phyloP scores from a whole-genome alignment of 2,329 filamentous ascomycete species.

The Calcarisporium arbuscula region DNA sequence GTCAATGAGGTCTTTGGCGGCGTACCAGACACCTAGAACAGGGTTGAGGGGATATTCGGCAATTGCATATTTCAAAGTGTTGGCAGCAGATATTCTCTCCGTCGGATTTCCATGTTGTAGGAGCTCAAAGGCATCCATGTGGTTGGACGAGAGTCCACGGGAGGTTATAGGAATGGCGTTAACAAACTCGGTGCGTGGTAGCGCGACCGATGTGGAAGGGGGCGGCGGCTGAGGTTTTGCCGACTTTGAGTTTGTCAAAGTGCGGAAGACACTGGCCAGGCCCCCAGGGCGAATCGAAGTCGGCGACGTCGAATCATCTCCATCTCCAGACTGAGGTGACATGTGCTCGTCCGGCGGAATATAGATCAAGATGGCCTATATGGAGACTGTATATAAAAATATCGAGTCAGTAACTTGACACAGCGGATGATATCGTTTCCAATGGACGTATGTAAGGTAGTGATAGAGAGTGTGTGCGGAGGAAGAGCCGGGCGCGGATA shows the following conservation, averaged over 20 bases:
- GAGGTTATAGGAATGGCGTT: slow-evolving; percentile 33
- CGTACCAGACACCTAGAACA: slow-evolving; percentile 59
- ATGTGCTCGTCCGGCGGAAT: slow-evolving; percentile 40
- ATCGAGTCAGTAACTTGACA: no score
- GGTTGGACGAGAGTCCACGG: slow-evolving; percentile 42
- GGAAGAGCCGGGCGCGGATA: no score
- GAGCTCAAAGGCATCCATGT: slow-evolving; percentile 48
- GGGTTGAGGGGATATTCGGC: slow-evolving; percentile 53
- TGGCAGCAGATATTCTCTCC: slow-evolving; percentile 52
- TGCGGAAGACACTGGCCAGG: slow-evolving; percentile 59
- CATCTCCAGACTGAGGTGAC: slow-evolving; percentile 55
- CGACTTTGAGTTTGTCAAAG: slow-evolving; percentile 49
- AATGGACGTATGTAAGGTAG: no score
- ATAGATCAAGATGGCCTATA: background rate
- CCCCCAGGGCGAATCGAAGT: slow-evolving; percentile 51
- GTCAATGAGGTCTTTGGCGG: slow-evolving; percentile 59
- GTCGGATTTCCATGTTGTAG: slow-evolving; percentile 44
- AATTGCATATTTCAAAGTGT: slow-evolving; percentile 49
- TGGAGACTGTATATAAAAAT: no score
- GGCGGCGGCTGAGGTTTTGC: slow-evolving; percentile 43
- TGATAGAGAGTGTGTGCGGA: no score
- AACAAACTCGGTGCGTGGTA: slow-evolving; percentile 38
- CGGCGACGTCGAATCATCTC: slow-evolving; percentile 49
- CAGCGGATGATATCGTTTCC: no score
- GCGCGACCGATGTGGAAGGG: slow-evolving; percentile 29